Evolutionary conservation across 2,329 filamentous ascomycete genomes (phyloP), one percentile per base, ranked within the genome.

Genomic region (Allantophomopsis cytisporea): DNA sequence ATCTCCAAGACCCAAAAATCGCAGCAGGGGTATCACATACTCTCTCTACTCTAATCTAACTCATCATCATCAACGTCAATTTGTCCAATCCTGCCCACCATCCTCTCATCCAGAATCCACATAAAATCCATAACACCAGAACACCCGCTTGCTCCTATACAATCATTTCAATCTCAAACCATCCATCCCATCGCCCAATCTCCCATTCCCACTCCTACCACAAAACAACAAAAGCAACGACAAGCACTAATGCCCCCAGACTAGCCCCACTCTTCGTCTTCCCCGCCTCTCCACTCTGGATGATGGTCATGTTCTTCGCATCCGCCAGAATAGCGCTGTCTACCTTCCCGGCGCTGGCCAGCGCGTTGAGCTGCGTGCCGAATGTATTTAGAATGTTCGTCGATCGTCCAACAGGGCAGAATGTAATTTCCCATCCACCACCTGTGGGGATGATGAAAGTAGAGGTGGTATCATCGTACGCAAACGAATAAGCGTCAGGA

Each of bases 401-500:
- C 44, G 71, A 76, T 38, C 73, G 57, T 8, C 73, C 73, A 11
- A 52, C 54, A 2, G 85, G 85, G 55, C 85, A 91, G 56, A 91
- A 84, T 8, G 82, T 69, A 12, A 91, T 69, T 55, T 88, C 76
- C 66, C 83, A 91, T 1, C 83, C 83, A 16, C 80, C 82, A 14
- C 84, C 83, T 10, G 58, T 65, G 2, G 75, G 74, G 30, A 79
- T 64, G 48, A 76, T 73, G 49, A 79, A 80, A 0, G 74, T 79
- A 13, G 68, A 73, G 21, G 63, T 61, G 44, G 64, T 60, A 50
- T 77, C 71, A 47, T 76, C 70, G 56, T 73, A 75, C 38, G 81
- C 78, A 55, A 73, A 93, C 52, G 80, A 85, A 60, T 91, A 93
- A 2, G 84, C 84, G 59, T 93, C 85, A 1, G 85, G 84, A 54